A percentile compares a stretch with the other conserved stretches of the same genome.
Evolutionary conservation across 1,139 yeast genomes (phyloP).

Genomic region (Saccharomyces hybrid): DNA sequence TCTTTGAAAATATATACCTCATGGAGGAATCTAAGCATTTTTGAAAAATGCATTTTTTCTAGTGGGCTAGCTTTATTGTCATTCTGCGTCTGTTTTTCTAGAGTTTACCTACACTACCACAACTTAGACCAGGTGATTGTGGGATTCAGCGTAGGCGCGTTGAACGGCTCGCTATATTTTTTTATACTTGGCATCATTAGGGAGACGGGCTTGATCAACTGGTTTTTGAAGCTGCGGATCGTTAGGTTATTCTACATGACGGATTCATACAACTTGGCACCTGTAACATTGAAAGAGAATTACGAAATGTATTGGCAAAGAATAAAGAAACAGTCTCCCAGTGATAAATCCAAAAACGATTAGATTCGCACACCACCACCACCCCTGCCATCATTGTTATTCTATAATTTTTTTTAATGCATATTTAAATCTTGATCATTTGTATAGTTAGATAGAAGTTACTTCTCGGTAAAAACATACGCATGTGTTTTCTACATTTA

Average conservation of each 20-base stretch:
- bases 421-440: background rate
- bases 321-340: background rate
- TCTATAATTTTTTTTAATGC: too few species aligned
- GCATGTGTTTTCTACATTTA: background rate
- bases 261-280: constrained; percentile 46
- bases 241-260: constrained; percentile 43
- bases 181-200: constrained; percentile 44
- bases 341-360: background rate
- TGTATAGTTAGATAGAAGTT: background rate
- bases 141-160: constrained; percentile 58
- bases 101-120: constrained; percentile 77
- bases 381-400: constrained; percentile 28
- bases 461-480: background rate
- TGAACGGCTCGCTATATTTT: constrained; percentile 54
- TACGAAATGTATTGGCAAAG: constrained; percentile 28
- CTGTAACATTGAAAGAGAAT: constrained; percentile 23
- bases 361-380: constrained; percentile 43
- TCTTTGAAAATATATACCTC: constrained; percentile 32
- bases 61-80: constrained; percentile 29
- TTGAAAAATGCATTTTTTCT: constrained; percentile 27
- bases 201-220: constrained; percentile 53
- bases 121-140: constrained; percentile 62
- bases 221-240: constrained; percentile 46
- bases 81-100: constrained; percentile 54
- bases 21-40: constrained; percentile 33